Base-by-base conservation (phyloP, 225 moss, liverwort and hornwort species). In the Lunularia cruciata region DNA sequence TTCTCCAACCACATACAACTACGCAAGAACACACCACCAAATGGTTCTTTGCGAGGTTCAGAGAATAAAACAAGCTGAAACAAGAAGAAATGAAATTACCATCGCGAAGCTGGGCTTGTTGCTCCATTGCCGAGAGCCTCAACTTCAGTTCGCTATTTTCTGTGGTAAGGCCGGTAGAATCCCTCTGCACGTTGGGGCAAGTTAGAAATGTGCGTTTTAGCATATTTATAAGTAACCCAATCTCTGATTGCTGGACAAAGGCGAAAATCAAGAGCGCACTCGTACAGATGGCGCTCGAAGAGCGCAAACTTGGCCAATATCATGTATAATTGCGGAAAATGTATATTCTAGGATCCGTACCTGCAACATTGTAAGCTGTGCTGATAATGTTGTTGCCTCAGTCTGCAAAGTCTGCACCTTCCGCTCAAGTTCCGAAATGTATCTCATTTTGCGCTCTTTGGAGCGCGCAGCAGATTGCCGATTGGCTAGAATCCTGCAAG, bases 381-480 rank as follows among this genome's bases (percentile, higher is more conserved):
- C 90, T 45, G 86, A 86, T 26, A 90, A 84, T 6, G 90, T 85
- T 9, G 86, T 90, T 8, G 86, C 88, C 73, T 90, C 90, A 12
- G 90, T 85, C 67, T 90, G 90, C 78, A 90, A 70, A 23, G 84
- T 84, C 81, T 90, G 90, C 70, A 90, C 90, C 77, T 90, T 90
- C 53, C 90, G 80, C 71, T 90, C 90, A 28, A 90, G 76, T 63
- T 90, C 90, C 19, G 90, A 90, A 23, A 90, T 90, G 36, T 90
- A 90, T 14, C 90, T 84, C 90, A 90, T 88, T 69, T 90, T 90
- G 26, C 90, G 77, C 73, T 90, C 90, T 79, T 90, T 90, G 0
- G 90, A 90, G 52, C 90, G 90, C 27, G 90, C 90, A 56, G 90
- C 90, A 32, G 90, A 90, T 72, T 90, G 90, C 34, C 90, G 83